Base-by-base conservation (phyloP, 352 stramenopile genomes). In the Plasmopara viticola region DNA sequence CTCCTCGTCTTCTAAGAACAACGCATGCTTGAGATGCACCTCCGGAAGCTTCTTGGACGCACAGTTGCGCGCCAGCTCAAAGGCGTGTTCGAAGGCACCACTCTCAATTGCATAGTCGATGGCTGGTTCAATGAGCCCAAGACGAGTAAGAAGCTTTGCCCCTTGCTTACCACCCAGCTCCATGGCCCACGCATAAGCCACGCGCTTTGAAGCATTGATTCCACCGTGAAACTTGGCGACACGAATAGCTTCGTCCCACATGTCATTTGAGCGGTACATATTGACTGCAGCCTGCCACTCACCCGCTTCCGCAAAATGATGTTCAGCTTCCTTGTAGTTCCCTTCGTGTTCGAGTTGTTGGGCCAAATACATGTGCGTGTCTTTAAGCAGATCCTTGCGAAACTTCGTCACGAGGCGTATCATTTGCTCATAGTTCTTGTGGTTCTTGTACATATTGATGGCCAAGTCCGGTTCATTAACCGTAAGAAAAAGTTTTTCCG, bases 371-470 rank as follows among this genome's bases (percentile, higher is more conserved):
- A 95, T 52, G 50, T 97, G 88, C 9, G 87, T 97, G 47, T 97
- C 87, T 57, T 97, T 97, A 48, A 98, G 81, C 38, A 97, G 61
- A 57, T 97, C 86, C 59, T 94, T 91, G 55, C 87, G 85, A 62
- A 97, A 94, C 56, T 94, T 91, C n/a, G 79, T 86, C 38, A 98
- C 93, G 6, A 98, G 66, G 2, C 87, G 82, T 44, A 98, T 91
- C 91, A 98, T 97, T 60, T 96, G 86, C 61, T 98, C 91, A 64
- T 96, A 98, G 54, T 96, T 90, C 49, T 92, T 88, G 56, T 96
- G 81, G 67, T 96, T 96, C 72, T 98, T 97, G 84, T 98, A 98
- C 90, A 98, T 98, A 60, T 94, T 93, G 68, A 98, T 98, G 31
- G 94, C 94, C 15, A 95, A 54, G 56, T 98, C 86, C 5, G 84